These are phyloP conservation scores for Patellifolia procumbens DNA, from an alignment of 179 eudicot genomes.

Conservation along the genomic window DNA sequence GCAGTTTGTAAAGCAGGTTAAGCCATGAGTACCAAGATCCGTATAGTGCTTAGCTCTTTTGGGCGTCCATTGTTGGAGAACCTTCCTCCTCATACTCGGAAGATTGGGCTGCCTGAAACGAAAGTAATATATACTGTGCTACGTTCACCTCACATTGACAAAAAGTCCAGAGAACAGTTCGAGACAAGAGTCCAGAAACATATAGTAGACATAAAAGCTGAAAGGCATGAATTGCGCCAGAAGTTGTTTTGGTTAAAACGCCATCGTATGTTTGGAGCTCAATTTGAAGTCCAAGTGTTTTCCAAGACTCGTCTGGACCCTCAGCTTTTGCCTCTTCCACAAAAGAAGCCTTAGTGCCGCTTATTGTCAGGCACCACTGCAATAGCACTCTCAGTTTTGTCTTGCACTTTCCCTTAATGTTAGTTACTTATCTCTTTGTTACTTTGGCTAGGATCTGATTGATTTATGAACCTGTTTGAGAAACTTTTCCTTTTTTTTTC, in stretches of 20 bases:
- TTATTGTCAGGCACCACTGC: no score
- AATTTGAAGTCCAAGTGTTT: slow-evolving; percentile 39
- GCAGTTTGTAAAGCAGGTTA: slow-evolving; percentile 23
- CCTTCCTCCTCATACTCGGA: slow-evolving; percentile 36
- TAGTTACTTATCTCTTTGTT: neutral
- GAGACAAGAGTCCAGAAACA: slow-evolving; percentile 35
- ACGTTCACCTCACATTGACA: slow-evolving; percentile 46
- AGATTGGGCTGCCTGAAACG: slow-evolving; percentile 34
- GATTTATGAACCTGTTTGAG: neutral
- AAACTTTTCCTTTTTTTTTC: neutral
- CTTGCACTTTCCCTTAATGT: no score
- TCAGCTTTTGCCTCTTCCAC: slow-evolving; percentile 25
- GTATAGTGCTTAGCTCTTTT: slow-evolving; percentile 30
- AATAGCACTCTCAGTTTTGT: no score
- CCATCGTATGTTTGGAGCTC: slow-evolving; percentile 38
- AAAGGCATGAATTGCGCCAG: slow-evolving; percentile 37
- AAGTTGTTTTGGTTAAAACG: slow-evolving; percentile 49
- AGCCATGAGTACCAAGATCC: slow-evolving; percentile 38
- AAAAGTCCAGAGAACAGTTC: slow-evolving; percentile 48
- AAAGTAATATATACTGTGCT: slow-evolving; percentile 36
- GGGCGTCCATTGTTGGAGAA: slow-evolving; percentile 28
- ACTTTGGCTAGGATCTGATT: neutral
- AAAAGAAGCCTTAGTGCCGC: slow-evolving; percentile 14
- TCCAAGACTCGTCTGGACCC: slow-evolving; percentile 43
- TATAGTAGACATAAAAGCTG: slow-evolving; percentile 36